Conservation (phyloP, 495 filamentous ascomycete species). For the Lindgomyces ingoldianus region DNA sequence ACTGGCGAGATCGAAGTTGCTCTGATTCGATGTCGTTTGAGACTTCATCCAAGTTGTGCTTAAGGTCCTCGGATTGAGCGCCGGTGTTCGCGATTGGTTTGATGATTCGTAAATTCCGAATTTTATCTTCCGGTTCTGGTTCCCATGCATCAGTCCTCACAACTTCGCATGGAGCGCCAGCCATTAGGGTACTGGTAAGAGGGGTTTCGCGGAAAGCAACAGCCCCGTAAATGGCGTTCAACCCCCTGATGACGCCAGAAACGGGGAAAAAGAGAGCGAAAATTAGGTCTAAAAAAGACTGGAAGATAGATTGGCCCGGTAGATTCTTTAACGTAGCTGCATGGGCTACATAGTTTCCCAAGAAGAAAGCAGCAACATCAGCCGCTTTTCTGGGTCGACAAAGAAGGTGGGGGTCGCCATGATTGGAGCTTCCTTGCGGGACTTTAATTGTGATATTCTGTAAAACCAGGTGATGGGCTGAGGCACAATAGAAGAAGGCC, state of each 20-base stretch:
- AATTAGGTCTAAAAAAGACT: not conserved
- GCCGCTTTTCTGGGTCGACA: not conserved
- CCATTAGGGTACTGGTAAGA: not conserved
- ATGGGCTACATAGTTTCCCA: slow-evolving; percentile 4
- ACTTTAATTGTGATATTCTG: not conserved
- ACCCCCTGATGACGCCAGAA: not conserved
- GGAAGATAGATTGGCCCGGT: not conserved
- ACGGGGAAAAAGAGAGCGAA: not conserved
- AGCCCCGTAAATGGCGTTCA: not conserved
- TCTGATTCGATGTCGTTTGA: not conserved
- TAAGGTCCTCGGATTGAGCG: too few species aligned
- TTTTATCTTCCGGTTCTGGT: not conserved
- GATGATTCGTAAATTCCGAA: not conserved
- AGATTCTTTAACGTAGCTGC: not conserved
- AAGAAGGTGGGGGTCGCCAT: not conserved
- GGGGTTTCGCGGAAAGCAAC: not conserved
- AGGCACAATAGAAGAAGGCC: too few species aligned
- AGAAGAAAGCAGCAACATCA: not conserved
- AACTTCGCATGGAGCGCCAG: not conserved
- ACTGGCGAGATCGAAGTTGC: too few species aligned
- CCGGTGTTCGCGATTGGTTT: too few species aligned
- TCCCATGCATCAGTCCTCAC: not conserved
- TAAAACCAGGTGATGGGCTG: not conserved
- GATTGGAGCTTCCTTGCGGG: not conserved
- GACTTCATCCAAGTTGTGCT: not conserved